A percentile compares a stretch with the other conserved stretches of the same genome.
phyloP scores from a whole-genome alignment of 139 green algal species.

The Pseudopediastrum boryanum region DNA sequence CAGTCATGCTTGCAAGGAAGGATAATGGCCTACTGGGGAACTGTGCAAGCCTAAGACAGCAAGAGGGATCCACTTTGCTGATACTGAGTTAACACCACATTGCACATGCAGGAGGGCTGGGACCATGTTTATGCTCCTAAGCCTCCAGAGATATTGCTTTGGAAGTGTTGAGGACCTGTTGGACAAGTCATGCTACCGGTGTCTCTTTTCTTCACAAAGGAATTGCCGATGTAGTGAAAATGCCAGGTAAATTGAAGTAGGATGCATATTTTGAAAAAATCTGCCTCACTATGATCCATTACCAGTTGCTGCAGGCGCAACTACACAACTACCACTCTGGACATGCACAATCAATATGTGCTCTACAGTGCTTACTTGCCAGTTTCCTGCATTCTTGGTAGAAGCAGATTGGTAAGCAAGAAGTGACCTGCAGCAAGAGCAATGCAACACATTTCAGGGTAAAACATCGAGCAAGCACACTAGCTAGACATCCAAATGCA shows the following conservation, averaged over 20 bases:
- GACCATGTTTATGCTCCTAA: too few relatives aligned
- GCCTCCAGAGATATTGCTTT: too few relatives aligned
- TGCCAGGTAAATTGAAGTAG: not conserved
- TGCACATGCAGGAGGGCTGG: too few relatives aligned
- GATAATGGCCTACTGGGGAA: too few relatives aligned
- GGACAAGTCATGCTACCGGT: too few relatives aligned
- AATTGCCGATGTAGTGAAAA: not conserved
- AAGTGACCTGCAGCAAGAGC: slow-evolving; percentile 87
- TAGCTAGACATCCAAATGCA: too few relatives aligned
- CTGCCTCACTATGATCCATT: not conserved
- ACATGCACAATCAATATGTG: not conserved
- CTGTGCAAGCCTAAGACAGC: too few relatives aligned
- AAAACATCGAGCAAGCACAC: slow-evolving; percentile 64
- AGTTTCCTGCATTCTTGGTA: slow-evolving; percentile 61
- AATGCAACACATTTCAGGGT: slow-evolving; percentile 55
- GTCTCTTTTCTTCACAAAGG: not conserved
- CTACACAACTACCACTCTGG: not conserved
- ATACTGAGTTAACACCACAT: too few relatives aligned
- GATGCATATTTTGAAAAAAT: not conserved
- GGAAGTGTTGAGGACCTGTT: too few relatives aligned
- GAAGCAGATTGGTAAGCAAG: slow-evolving; percentile 70
- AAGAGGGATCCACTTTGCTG: too few relatives aligned
- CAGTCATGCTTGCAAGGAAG: too few relatives aligned
- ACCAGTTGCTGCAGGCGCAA: not conserved
- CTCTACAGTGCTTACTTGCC: slow-evolving; percentile 44